These are phyloP conservation scores for Tubosaeta sp. DNA, from an alignment of 768 basidiomycete species.

Conservation along the genomic window DNA sequence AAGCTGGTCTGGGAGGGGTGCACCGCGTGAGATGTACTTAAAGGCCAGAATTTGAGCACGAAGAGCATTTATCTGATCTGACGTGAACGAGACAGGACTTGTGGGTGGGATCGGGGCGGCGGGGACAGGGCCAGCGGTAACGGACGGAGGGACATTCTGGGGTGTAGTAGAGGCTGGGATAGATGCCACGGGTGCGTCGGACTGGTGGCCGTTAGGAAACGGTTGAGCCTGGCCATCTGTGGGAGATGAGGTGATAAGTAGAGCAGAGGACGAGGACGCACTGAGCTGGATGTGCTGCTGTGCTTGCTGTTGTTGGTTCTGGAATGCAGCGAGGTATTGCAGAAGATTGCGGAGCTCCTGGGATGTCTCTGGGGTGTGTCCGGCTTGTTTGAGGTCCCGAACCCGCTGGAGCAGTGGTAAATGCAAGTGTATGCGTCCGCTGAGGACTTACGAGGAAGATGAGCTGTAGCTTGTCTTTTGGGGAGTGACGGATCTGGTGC, in stretches of 20 bases:
- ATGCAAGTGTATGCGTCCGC: background rate
- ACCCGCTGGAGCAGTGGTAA: conserved; percentile 35
- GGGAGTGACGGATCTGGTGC: conserved; percentile 7
- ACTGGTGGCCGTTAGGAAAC: conserved; percentile 44
- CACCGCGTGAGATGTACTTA: conserved; percentile 61
- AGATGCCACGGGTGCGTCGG: conserved; percentile 6
- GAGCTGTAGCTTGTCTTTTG: conserved; percentile 26
- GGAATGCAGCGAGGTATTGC: conserved; percentile 33
- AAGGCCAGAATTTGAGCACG: conserved; percentile 81
- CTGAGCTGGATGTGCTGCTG: conserved; percentile 33
- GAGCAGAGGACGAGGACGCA: conserved; percentile 12
- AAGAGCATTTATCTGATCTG: conserved; percentile 70
- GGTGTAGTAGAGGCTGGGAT: conserved; percentile 31
- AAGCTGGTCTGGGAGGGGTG: conserved; percentile 64
- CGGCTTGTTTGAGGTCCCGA: conserved; percentile 39
- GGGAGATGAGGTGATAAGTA: conserved; percentile 20
- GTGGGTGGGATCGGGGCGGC: conserved; percentile 51
- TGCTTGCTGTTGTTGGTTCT: conserved; percentile 22
- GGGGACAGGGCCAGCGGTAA: conserved; percentile 49
- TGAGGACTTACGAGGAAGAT: conserved; percentile 13
- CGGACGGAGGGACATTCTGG: conserved; percentile 33
- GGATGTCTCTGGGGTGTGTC: conserved; percentile 42
- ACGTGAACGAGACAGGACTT: conserved; percentile 76
- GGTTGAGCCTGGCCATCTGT: conserved; percentile 31
- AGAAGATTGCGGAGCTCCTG: conserved; percentile 41